A percentile compares a stretch with the other conserved stretches of the same genome.
Conservation (phyloP, 495 filamentous ascomycete species). For the Parmelia sp. region DNA sequence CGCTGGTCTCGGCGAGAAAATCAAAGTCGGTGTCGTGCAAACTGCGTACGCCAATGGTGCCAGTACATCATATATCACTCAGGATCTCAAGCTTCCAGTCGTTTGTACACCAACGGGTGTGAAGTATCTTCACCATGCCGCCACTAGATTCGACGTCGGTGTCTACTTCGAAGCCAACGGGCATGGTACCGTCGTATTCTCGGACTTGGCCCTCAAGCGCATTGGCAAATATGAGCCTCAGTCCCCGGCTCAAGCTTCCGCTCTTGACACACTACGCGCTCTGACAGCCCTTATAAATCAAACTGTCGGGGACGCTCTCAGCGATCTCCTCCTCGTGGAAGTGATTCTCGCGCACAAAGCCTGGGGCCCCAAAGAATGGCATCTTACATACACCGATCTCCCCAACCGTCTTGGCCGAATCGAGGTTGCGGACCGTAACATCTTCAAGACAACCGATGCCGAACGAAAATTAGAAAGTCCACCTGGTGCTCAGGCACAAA, state of each 20-base stretch:
- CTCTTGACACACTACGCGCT: conserved; percentile 73
- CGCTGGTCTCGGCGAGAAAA: conserved; percentile 67
- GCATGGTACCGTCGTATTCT: conserved; percentile 95
- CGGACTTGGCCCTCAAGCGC: conserved; percentile 64
- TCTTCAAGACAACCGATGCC: conserved; percentile 85
- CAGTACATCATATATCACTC: conserved; percentile 84
- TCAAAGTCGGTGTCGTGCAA: conserved; percentile 90
- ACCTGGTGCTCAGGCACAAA: conserved; percentile 68
- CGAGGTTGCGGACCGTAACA: conserved; percentile 76
- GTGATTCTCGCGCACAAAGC: conserved; percentile 91
- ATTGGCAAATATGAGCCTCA: conserved; percentile 75
- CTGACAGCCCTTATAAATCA: conserved; percentile 92
- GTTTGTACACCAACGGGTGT: conserved; percentile 93
- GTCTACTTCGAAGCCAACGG: conserved; percentile 99
- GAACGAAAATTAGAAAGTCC: conserved; percentile 82
- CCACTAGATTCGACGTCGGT: conserved; percentile 82
- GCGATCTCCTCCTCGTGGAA: conserved; percentile 93
- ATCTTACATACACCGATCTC: conserved; percentile 87
- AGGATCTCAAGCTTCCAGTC: conserved; percentile 81
- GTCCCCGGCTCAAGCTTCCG: conserved; percentile 81
- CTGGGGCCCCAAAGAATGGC: conserved; percentile 88
- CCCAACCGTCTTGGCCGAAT: conserved; percentile 92
- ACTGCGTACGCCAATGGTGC: conserved; percentile 97
- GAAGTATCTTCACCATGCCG: conserved; percentile 94
- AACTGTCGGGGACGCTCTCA: conserved; percentile 91